These are phyloP conservation scores for Gorgonomyces haynaldii DNA, from an alignment of 192 early-diverging fungal species.

Conservation along the genomic window DNA sequence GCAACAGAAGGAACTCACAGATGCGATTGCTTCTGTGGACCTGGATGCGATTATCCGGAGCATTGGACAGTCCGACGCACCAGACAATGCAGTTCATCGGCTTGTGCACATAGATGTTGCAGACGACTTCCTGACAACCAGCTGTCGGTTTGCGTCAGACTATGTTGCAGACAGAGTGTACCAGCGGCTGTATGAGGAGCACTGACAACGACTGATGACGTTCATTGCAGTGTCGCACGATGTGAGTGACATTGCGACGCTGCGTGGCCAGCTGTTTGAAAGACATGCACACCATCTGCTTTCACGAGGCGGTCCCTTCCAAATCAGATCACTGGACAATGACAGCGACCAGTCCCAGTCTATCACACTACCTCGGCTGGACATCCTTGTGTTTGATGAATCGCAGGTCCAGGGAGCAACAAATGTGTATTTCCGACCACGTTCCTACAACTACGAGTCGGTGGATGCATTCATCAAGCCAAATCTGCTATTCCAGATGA, in stretches of 20 bases:
- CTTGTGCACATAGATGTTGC: not conserved
- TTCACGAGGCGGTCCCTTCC: not conserved
- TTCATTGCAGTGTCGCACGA: not conserved
- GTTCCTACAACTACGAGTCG: not conserved
- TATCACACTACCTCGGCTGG: too few relatives aligned
- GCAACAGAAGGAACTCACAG: too few relatives aligned
- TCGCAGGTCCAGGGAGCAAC: not conserved
- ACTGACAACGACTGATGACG: not conserved
- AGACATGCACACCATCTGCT: constrained; percentile 1
- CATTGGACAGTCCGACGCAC: not conserved
- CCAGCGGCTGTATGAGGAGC: not conserved
- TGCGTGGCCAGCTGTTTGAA: constrained; percentile 4
- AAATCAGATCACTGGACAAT: not conserved
- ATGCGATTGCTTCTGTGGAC: too few relatives aligned
- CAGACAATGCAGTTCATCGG: not conserved
- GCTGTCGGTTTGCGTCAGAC: not conserved
- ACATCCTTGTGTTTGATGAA: not conserved
- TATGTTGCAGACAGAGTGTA: constrained; percentile 2
- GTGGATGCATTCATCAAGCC: not conserved
- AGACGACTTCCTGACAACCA: not conserved
- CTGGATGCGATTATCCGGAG: too few relatives aligned
- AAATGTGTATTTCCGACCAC: not conserved
- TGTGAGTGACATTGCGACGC: not conserved
- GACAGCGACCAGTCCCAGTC: too few relatives aligned
- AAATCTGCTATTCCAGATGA: constrained; percentile 6